Evolutionary conservation across 176 grass and related monocot species (phyloP).

Genomic region (bread wheat (Triticum aestivum)): DNA sequence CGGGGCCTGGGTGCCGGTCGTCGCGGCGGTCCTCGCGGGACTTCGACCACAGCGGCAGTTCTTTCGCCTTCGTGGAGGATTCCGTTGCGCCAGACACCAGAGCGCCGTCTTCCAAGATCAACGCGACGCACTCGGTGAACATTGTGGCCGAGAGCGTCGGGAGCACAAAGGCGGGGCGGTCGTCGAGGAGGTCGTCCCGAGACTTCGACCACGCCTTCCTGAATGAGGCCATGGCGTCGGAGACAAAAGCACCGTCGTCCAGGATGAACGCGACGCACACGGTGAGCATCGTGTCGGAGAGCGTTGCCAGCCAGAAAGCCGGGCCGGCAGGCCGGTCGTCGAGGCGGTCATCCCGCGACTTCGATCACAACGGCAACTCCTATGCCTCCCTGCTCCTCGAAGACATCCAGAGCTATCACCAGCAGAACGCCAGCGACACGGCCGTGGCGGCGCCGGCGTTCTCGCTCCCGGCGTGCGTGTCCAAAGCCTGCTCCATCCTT

Average conservation of each 20-base stretch:
- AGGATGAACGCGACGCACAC: conserved; percentile 51
- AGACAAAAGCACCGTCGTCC: conserved; percentile 18
- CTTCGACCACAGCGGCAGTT: conserved; percentile 62
- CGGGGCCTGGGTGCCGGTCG: conserved; percentile 51
- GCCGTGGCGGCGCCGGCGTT: conserved; percentile 30
- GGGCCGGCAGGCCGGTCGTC: conserved; percentile 57
- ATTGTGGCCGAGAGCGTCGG: conserved; percentile 42
- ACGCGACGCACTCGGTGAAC: conserved; percentile 44
- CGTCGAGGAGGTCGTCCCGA: conserved; percentile 63
- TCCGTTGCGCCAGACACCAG: conserved; percentile 26
- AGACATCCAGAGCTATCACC: conserved; percentile 92
- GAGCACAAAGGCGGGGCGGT: conserved; percentile 41
- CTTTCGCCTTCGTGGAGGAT: conserved; percentile 47
- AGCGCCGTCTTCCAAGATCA: conserved; percentile 29
- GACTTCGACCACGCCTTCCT: conserved; percentile 76
- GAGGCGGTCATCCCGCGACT: conserved; percentile 68
- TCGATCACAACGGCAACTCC: conserved; percentile 63
- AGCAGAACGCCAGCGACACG: conserved; percentile 41
- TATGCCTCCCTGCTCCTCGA: conserved; percentile 80
- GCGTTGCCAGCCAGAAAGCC: conserved; percentile 32
- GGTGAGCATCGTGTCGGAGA: conserved; percentile 51
- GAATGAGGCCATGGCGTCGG: conserved; percentile 18
- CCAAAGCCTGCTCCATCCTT: conserved; percentile 95
- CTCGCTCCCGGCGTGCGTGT: conserved; percentile 85
- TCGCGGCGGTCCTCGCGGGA: conserved; percentile 73